phyloP scores from a whole-genome alignment of 208 protist genomes.

The Crithidia expoeki region DNA sequence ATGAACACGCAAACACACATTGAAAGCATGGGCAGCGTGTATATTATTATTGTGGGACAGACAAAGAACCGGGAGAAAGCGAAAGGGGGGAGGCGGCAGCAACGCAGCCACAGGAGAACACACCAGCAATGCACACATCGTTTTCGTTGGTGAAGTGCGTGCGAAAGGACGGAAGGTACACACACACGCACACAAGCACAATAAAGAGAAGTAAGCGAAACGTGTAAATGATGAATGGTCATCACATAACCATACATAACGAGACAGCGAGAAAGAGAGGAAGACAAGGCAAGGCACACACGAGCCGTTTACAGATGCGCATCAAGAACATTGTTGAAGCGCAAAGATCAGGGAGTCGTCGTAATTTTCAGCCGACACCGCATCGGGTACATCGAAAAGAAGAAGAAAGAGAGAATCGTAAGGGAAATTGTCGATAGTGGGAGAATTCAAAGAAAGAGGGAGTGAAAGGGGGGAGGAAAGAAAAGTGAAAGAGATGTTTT shows the following conservation, averaged over 20 bases:
- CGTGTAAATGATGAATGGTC: too few relatives aligned
- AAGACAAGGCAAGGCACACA: not conserved
- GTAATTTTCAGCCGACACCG: too few relatives aligned
- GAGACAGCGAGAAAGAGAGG: not conserved
- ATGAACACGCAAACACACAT: conserved; percentile 3
- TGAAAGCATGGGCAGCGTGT: not conserved
- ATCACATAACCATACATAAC: not conserved
- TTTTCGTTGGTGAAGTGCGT: not conserved
- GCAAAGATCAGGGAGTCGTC: too few relatives aligned
- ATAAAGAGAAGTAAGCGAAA: not conserved
- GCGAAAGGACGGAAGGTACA: not conserved
- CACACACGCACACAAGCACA: conserved; percentile 16
- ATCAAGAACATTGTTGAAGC: not conserved
- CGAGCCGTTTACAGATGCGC: not conserved
- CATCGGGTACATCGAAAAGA: not conserved
- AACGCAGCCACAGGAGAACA: not conserved
- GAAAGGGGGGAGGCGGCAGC: conserved; percentile 2
- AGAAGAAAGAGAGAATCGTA: conserved; percentile 5
- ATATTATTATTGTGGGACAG: not conserved
- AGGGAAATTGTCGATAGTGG: not conserved
- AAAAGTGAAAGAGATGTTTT: conserved; percentile 17
- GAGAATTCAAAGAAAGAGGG: not conserved
- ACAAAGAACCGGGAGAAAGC: conserved; percentile 12
- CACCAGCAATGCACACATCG: not conserved
- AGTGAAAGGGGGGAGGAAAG: conserved; percentile 6